Evolutionary conservation across 805 yeast genomes (phyloP).

Genomic region (Kazachstania psychrophila): DNA sequence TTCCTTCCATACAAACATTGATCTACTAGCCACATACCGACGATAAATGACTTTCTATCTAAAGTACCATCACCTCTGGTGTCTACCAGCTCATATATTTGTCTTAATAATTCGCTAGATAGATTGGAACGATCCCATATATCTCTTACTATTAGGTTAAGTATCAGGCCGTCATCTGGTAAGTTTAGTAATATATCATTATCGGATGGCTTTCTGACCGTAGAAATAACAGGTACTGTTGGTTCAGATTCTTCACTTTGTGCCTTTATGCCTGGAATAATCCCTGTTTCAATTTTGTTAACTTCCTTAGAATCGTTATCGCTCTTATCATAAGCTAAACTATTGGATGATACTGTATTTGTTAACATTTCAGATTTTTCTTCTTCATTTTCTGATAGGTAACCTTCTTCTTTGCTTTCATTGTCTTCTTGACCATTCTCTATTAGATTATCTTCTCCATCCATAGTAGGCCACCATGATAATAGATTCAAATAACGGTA

Average conservation of each 20-base stretch:
- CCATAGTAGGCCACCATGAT: conserved; percentile 23
- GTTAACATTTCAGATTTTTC: no score
- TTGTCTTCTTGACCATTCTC: not conserved
- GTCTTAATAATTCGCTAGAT: conserved; percentile 50
- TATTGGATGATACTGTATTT: no score
- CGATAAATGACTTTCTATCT: conserved; percentile 71
- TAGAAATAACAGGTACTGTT: no score
- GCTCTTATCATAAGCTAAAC: no score
- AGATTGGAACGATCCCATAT: conserved; percentile 76
- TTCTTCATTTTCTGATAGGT: no score
- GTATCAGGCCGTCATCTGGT: conserved; percentile 29
- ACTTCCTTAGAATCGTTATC: no score
- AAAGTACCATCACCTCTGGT: conserved; percentile 61
- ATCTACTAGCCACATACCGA: conserved; percentile 98
- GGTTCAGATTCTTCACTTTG: no score
- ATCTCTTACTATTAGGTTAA: conserved; percentile 52
- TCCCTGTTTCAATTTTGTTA: no score
- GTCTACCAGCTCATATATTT: conserved; percentile 68
- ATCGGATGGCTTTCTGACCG: not conserved
- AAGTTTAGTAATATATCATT: conserved; percentile 6
- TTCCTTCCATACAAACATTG: conserved; percentile 92
- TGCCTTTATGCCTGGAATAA: no score
- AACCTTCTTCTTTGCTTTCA: no score
- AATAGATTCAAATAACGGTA: conserved; percentile 46
- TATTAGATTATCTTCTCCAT: not conserved